phyloP scores from a whole-genome alignment of 352 stramenopile genomes.

The Globisporangium viniferum region DNA sequence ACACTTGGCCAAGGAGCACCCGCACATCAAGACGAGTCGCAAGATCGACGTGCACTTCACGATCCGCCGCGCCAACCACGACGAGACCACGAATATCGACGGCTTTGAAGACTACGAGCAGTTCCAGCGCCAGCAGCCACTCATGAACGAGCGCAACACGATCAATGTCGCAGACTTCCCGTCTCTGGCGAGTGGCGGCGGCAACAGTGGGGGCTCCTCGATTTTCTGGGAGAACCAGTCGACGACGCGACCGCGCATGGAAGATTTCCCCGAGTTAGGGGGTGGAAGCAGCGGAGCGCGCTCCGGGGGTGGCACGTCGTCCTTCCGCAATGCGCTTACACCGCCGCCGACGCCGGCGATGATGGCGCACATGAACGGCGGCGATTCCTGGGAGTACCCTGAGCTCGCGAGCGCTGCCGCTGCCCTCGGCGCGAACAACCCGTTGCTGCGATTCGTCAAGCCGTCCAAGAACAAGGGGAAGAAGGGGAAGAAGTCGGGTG shows the following conservation, averaged over 20 bases:
- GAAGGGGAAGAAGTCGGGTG: slow-evolving; percentile 34
- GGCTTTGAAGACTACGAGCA: slow-evolving; percentile 51
- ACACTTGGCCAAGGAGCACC: slow-evolving; percentile 80
- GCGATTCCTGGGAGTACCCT: slow-evolving; percentile 70
- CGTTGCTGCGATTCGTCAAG: slow-evolving; percentile 75
- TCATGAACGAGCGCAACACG: slow-evolving; percentile 27
- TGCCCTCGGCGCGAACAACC: slow-evolving; percentile 78
- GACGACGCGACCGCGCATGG: slow-evolving; percentile 36
- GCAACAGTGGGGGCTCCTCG: slow-evolving; percentile 22
- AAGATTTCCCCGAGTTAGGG: slow-evolving; percentile 70
- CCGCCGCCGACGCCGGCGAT: slow-evolving; percentile 70
- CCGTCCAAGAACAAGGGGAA: slow-evolving; percentile 67
- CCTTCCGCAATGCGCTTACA: slow-evolving; percentile 70
- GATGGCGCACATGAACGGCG: slow-evolving; percentile 63
- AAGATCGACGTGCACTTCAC: slow-evolving; percentile 89
- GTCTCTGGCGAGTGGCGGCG: slow-evolving; percentile 44
- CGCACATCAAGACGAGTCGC: slow-evolving; percentile 78
- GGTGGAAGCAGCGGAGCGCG: slow-evolving; percentile 18
- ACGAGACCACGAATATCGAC: slow-evolving; percentile 20
- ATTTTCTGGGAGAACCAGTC: slow-evolving; percentile 72
- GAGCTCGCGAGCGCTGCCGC: slow-evolving; percentile 59
- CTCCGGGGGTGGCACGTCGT: slow-evolving; percentile 11
- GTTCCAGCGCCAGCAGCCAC: slow-evolving; percentile 29
- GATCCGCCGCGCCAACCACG: slow-evolving; percentile 50
- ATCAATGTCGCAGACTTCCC: slow-evolving; percentile 88